A percentile compares a stretch with the other conserved stretches of the same genome.
phyloP scores from a whole-genome alignment of 2,329 filamentous ascomycete genomes.

The Ambrosiella beaveri region DNA sequence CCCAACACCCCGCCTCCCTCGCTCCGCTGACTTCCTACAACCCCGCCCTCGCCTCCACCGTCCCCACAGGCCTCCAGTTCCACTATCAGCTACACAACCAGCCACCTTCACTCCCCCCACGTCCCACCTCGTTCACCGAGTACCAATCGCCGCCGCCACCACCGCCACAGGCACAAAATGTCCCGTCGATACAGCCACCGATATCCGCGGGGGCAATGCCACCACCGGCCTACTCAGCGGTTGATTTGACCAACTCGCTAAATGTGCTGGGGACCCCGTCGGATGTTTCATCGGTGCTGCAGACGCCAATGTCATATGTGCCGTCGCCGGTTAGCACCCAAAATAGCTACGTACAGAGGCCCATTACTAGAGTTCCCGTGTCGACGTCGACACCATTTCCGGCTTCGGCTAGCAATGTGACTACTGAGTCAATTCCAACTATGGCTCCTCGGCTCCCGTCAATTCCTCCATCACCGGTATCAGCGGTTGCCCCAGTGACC shows the following conservation, averaged over 20 bases:
- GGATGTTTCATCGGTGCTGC: no score
- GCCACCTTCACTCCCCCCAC: background rate
- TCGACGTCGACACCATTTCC: no score
- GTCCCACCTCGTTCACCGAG: background rate
- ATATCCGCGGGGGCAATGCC: background rate
- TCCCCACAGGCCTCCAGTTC: conserved; percentile 3
- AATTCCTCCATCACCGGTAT: background rate
- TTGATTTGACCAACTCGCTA: no score
- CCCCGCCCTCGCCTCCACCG: background rate
- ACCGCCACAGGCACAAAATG: background rate
- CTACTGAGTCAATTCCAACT: background rate
- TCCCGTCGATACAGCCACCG: background rate
- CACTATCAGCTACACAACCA: background rate
- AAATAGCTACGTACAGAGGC: no score
- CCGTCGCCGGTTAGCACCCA: no score
- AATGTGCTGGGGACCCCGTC: no score
- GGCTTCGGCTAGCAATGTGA: no score
- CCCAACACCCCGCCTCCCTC: background rate
- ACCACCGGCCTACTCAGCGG: no score
- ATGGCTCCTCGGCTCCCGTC: background rate
- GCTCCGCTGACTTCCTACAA: background rate
- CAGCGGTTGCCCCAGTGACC: background rate
- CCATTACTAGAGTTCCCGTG: no score
- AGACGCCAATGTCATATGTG: no score
- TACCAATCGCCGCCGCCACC: background rate